A percentile compares a stretch with the other conserved stretches of the same genome.
These are phyloP conservation scores for Eremothecium coryli DNA, from an alignment of 1,139 yeast genomes.

Conservation along the genomic window DNA sequence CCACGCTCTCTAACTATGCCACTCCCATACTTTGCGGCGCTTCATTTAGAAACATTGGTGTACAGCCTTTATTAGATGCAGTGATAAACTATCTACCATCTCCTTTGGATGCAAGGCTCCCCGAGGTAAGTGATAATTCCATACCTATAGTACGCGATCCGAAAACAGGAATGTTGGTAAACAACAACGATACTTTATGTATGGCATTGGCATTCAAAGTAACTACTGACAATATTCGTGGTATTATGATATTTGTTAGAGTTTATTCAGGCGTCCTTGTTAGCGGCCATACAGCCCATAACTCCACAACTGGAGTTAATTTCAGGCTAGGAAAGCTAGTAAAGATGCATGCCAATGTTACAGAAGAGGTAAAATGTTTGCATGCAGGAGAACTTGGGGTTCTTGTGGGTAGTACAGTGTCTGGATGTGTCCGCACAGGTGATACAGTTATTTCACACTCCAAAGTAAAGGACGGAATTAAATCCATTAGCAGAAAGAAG, in stretches of 20 bases:
- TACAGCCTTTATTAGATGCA: conserved; percentile 87
- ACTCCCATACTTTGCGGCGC: conserved; percentile 91
- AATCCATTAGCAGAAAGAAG: conserved; percentile 33
- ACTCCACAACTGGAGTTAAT: conserved; percentile 61
- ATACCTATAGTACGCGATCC: conserved; percentile 36
- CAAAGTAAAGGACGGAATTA: conserved; percentile 41
- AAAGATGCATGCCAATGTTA: conserved; percentile 82
- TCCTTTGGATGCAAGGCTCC: conserved; percentile 56
- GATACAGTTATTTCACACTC: conserved; percentile 68
- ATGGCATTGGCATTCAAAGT: conserved; percentile 91
- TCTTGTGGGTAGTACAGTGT: conserved; percentile 34
- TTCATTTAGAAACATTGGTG: conserved; percentile 85
- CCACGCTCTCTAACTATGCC: conserved; percentile 49
- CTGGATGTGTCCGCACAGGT: conserved; percentile 68
- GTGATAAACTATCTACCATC: conserved; percentile 70
- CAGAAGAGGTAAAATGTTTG: conserved; percentile 57
- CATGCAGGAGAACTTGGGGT: conserved; percentile 87
- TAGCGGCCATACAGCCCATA: conserved; percentile 52
- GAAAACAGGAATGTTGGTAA: conserved; percentile 42
- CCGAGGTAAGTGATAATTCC: conserved; percentile 39
- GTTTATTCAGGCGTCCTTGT: conserved; percentile 74
- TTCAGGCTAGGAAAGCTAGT: conserved; percentile 59
- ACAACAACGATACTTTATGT: conserved; percentile 48
- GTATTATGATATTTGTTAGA: conserved; percentile 76
- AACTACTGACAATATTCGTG: conserved; percentile 72